Base-by-base conservation (phyloP, 345 rosid species). In the Psidium friedrichsthalianum region DNA sequence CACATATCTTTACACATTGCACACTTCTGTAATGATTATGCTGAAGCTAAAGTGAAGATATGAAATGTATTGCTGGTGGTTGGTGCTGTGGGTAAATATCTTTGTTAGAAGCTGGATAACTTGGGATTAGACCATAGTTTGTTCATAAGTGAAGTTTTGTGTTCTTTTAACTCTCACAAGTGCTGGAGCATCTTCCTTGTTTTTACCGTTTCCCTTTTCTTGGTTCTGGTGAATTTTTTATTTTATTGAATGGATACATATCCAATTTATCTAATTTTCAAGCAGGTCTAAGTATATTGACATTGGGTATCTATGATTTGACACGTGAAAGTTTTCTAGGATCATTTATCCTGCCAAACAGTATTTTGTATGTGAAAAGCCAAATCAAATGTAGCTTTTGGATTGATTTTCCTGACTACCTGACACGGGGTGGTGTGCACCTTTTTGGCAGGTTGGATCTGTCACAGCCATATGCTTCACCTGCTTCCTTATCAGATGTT, bases 401-500 rank as follows among this genome's bases (percentile, higher is more conserved):
- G 47, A 69, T 69, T 32, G 78, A 69, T 69, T 69, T 36, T 69
- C 80, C 47, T 69, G 80, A 69, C 80, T 69, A 69, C 47, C 47
- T 69, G 80, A 69, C 42, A 18, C 0, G 47, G 80, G 80, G 25
- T 69, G 80, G 47, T 69, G 80, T 36, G 47, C 47, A 36, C 80
- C 18, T 32, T 82, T 84, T 53, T 85, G 87, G 89, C 90, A 98
- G 99, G 99, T 98, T 87, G 99, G 99, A 90, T 96, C 95, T 83
- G 98, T 98, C 87, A 98, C 99, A 87, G 99, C 97, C 76, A 95
- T 98, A 86, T 98, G 98, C 86, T 98, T 95, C 92, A 94, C 95
- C 54, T 98, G 99, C 93, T 98, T 96, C 91, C 96, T 98, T 51
- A 92, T 98, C 82, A 93, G 99, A 89, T 96, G 95, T 89, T 89